Percentiles rank a stretch among this genome's conserved stretches.
phyloP scores from a whole-genome alignment of 208 protist species.

The Strigomonas culicis region DNA sequence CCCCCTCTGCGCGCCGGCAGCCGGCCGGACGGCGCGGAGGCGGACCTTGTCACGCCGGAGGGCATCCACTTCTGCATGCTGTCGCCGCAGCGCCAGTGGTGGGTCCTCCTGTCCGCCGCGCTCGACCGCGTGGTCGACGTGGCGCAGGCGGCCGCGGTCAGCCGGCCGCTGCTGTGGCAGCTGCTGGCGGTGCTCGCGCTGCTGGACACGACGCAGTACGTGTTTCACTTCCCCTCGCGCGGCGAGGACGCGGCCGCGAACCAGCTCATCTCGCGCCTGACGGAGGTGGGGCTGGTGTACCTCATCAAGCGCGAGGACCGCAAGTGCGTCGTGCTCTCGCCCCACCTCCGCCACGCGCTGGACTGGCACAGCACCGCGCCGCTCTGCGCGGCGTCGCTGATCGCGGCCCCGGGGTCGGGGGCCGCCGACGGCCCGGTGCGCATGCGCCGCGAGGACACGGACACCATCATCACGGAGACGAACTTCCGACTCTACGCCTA shows the following conservation, averaged over 20 bases:
- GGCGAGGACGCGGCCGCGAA: conserved; percentile 49
- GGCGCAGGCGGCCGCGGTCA: conserved; percentile 19
- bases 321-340: conserved; percentile 68
- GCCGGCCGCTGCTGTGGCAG: conserved; percentile 59
- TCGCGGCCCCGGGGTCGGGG: neutral
- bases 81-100: conserved; percentile 83
- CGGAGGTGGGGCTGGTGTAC: conserved; percentile 80
- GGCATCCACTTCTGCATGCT: conserved; percentile 85
- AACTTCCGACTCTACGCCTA: conserved; percentile 92
- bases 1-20: neutral
- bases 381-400: conserved; percentile 40
- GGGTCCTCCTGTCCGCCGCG: conserved; percentile 65
- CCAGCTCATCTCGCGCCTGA: conserved; percentile 69
- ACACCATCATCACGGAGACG: conserved; percentile 91
- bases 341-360: conserved; percentile 73
- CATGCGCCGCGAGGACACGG: conserved; percentile 76
- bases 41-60: conserved; percentile 40
- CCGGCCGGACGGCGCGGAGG: conserved; percentile 2
- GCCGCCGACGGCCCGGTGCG: neutral
- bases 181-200: conserved; percentile 62
- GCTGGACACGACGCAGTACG: conserved; percentile 46
- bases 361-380: conserved; percentile 58
- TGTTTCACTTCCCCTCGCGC: conserved; percentile 58
- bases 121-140: conserved; percentile 65
- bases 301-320: conserved; percentile 38